Conservation (phyloP, 169 alveolate species). For the Plasmodium gaboni region DNA sequence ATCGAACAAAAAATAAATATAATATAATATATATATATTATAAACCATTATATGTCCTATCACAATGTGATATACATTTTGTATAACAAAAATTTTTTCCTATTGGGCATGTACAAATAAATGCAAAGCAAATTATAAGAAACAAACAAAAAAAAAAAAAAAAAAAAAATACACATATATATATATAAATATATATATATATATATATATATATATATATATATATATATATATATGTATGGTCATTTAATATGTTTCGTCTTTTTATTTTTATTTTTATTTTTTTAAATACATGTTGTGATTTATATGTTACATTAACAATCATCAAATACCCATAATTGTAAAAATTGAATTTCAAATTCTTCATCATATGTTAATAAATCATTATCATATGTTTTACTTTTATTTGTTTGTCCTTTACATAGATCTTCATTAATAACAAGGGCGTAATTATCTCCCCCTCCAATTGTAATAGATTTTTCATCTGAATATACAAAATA, state of each 20-base stretch:
- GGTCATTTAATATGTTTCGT: background rate
- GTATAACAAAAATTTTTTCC: too few relatives aligned
- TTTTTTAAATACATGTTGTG: too few relatives aligned
- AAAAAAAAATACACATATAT: too few relatives aligned
- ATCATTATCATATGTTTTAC: conserved; percentile 80
- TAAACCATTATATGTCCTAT: too few relatives aligned
- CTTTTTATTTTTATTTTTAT: background rate
- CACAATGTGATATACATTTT: too few relatives aligned
- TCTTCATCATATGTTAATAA: conserved; percentile 72
- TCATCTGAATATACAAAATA: conserved; percentile 84
- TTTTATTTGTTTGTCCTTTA: conserved; percentile 82
- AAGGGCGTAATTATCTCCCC: conserved; percentile 86
- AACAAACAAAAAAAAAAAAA: too few relatives aligned
- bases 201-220: background rate
- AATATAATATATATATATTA: too few relatives aligned
- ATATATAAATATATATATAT: background rate
- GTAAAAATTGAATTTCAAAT: conserved; percentile 75
- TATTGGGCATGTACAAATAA: too few relatives aligned
- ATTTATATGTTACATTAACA: conserved; percentile 7
- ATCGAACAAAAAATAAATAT: too few relatives aligned
- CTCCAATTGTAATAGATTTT: conserved; percentile 83
- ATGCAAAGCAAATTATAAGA: too few relatives aligned
- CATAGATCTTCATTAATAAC: conserved; percentile 83
- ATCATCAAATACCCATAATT: conserved; percentile 73
- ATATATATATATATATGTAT: background rate